These are phyloP conservation scores for Candida neerlandica DNA, from an alignment of 1,139 yeast genomes.

Conservation along the genomic window DNA sequence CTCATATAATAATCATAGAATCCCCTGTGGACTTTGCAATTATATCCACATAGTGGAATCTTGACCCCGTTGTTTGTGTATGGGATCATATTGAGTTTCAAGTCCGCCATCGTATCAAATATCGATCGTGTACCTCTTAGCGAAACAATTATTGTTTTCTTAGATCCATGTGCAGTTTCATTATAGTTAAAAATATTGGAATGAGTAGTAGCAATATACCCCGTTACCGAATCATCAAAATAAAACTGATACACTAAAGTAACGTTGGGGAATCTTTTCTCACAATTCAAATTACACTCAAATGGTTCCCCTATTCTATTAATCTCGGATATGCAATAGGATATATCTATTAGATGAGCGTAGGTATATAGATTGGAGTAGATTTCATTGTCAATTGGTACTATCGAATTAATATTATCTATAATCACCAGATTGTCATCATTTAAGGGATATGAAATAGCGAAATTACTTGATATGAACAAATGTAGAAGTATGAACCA, in stretches of 20 bases:
- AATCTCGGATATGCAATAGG: slow-evolving; percentile 48
- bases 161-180: slow-evolving; percentile 14
- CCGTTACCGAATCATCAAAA: slow-evolving; percentile 41
- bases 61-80: slow-evolving; percentile 29
- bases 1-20: slow-evolving; percentile 37
- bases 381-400: slow-evolving; percentile 22
- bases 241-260: slow-evolving; percentile 51
- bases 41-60: slow-evolving; percentile 34
- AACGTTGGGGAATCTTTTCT: slow-evolving; percentile 41
- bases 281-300: slow-evolving; percentile 47
- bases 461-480: not conserved
- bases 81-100: slow-evolving; percentile 41
- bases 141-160: slow-evolving; percentile 41
- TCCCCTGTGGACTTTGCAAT: slow-evolving; percentile 52
- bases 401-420: not conserved
- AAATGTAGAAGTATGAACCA: not conserved
- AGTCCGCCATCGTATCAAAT: slow-evolving; percentile 48
- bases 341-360: slow-evolving; percentile 52
- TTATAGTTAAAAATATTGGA: slow-evolving; percentile 29
- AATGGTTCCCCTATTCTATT: slow-evolving; percentile 44
- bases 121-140: slow-evolving; percentile 53
- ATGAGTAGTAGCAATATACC: slow-evolving; percentile 41
- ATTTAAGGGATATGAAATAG: not conserved
- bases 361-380: slow-evolving; percentile 37
- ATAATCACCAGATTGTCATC: not conserved